These are phyloP conservation scores for Saccharomycopsis javanensis DNA, from an alignment of 805 yeast species.

Conservation along the genomic window DNA sequence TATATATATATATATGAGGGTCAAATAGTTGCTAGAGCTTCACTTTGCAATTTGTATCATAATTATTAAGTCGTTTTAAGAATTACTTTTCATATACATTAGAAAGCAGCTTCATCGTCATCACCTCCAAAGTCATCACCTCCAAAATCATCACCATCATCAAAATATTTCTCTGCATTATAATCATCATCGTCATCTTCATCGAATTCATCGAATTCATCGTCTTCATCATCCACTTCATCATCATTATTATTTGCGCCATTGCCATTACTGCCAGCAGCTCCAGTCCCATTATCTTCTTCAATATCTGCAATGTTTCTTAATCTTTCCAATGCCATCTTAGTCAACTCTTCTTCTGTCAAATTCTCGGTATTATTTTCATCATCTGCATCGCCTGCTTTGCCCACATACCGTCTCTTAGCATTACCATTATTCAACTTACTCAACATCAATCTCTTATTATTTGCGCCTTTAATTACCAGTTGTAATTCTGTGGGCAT, in stretches of 20 bases:
- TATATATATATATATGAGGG: too few relatives aligned
- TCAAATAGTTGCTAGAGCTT: too few relatives aligned
- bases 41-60: too few relatives aligned
- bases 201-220: conserved; percentile 58
- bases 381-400: conserved; percentile 23
- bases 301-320: conserved; percentile 38
- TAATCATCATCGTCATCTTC: conserved; percentile 73
- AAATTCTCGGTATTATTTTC: conserved; percentile 17
- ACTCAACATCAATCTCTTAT: conserved; percentile 29
- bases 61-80: too few relatives aligned
- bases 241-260: conserved; percentile 28
- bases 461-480: conserved; percentile 52
- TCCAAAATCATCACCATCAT: conserved; percentile 49
- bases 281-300: conserved; percentile 23
- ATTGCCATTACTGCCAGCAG: background rate
- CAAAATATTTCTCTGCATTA: conserved; percentile 72
- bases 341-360: conserved; percentile 25
- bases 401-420: conserved; percentile 19
- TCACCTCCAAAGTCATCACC: conserved; percentile 48
- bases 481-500: conserved; percentile 72
- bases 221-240: conserved; percentile 39
- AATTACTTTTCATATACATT: conserved; percentile 10
- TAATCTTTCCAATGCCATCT: conserved; percentile 28
- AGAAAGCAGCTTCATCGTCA: conserved; percentile 67
- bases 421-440: conserved; percentile 18